Conservation (phyloP, 345 rosid species). For the Physaria fendleri region DNA sequence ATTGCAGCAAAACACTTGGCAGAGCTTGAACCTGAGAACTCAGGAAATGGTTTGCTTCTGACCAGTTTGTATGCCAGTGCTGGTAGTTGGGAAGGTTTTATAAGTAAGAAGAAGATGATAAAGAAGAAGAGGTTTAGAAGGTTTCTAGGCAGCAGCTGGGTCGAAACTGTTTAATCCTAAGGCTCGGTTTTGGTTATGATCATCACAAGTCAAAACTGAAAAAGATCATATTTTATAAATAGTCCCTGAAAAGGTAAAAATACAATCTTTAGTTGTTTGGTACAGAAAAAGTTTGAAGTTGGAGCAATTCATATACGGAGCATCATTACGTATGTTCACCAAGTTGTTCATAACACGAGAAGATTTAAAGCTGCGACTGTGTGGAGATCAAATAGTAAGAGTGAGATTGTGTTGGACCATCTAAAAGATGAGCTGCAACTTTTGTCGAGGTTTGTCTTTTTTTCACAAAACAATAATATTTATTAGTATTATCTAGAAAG, state of each 20-base stretch:
- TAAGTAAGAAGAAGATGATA: constrained; percentile 44
- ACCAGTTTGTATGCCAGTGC: constrained; percentile 53
- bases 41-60: constrained; percentile 48
- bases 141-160: constrained; percentile 69
- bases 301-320: no score
- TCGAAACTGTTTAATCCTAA: constrained; percentile 32
- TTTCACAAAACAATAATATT: no score
- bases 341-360: no score
- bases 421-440: neutral
- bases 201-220: neutral
- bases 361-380: no score
- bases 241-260: no score
- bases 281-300: no score
- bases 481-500: neutral
- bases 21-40: constrained; percentile 66
- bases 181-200: neutral
- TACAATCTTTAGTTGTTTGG: no score
- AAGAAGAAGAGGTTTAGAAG: constrained; percentile 39
- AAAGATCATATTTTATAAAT: no score
- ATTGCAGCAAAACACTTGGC: constrained; percentile 55
- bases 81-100: constrained; percentile 54
- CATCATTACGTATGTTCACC: no score
- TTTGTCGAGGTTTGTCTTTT: neutral
- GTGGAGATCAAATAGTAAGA: neutral
- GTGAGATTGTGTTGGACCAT: neutral